Evolutionary conservation across 179 eudicot genomes (phyloP).

Genomic region (Silene noctiflora): DNA sequence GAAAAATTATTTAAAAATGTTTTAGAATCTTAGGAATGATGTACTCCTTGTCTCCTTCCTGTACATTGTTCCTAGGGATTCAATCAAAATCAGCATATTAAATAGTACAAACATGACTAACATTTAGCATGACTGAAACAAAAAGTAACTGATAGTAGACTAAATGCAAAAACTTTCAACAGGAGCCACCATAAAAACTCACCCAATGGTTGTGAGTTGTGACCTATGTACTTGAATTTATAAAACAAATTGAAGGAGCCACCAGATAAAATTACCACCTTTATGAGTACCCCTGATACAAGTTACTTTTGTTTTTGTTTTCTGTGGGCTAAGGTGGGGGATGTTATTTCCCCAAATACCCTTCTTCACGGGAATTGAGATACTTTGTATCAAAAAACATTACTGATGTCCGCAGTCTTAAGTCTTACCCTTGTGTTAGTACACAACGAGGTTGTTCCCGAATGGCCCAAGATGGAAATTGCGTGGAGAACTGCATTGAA

Average conservation of each 20-base stretch:
- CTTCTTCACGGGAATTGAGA: neutral
- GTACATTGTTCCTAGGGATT: neutral
- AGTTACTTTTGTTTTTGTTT: neutral
- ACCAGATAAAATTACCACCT: neutral
- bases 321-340: neutral
- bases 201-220: neutral
- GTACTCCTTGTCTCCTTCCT: neutral
- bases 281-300: neutral
- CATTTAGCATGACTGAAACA: neutral
- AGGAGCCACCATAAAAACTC: neutral
- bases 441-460: too few species aligned
- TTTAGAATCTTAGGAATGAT: neutral
- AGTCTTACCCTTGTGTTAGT: too few species aligned
- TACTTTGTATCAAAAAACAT: neutral
- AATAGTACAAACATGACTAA: slow-evolving; percentile 3
- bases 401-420: too few species aligned
- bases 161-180: neutral
- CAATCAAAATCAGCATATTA: neutral
- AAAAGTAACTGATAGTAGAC: neutral
- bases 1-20: neutral
- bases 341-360: neutral
- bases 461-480: too few species aligned
- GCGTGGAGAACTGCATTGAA: too few species aligned
- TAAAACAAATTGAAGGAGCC: neutral
- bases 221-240: too few species aligned